Evolutionary conservation across 139 green algal genomes (phyloP), one percentile per base, ranked within the genome.

Genomic region (Coelastrella sp.): DNA sequence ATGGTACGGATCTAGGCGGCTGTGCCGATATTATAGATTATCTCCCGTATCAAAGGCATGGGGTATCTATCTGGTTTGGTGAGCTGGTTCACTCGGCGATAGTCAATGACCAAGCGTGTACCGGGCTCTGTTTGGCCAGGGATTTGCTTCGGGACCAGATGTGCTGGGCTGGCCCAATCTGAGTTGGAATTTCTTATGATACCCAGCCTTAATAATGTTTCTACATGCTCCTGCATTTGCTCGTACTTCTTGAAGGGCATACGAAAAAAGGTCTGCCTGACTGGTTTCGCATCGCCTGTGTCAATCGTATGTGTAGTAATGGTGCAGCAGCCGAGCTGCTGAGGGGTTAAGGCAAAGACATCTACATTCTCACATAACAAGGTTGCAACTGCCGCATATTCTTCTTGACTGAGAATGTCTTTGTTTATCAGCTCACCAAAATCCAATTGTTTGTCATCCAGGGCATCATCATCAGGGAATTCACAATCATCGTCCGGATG

Each of bases 61-160:
- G 73, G 87, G 32, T 66, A 87, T 13, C 13, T 5, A 20, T 91
- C 77, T n/a, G 78, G 20, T 20, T 7, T 22, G 3, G 76, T 80
- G 5, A 91, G 0, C 32, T 22, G 16, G 61, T 91, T 91, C 5
- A 91, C 7, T 16, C 16, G 14, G 17, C 76, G 61, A 47, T 73
- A 85, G 22, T 80, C 87, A 32, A 79, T 54, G 8, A 71, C 56
- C 17, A 83, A 22, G 8, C 85, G 85, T 5, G 73, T 90, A 61
- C 83, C 83, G 14, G 68, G 68, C n/a, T 57, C 74, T 19, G 7
- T 22, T 7, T 83, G 60, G 56, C 5, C 13, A 47, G 32, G 32
- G 32, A 47, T 47, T 47, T 47, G 32, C 56, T 90, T 90, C 5
- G 85, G 85, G 13, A 90, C 85, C 14, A 90, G 85, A 8, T 71